These are phyloP conservation scores for Setaria viridis DNA, from an alignment of 202 grass and related monocot genomes.

Conservation along the genomic window DNA sequence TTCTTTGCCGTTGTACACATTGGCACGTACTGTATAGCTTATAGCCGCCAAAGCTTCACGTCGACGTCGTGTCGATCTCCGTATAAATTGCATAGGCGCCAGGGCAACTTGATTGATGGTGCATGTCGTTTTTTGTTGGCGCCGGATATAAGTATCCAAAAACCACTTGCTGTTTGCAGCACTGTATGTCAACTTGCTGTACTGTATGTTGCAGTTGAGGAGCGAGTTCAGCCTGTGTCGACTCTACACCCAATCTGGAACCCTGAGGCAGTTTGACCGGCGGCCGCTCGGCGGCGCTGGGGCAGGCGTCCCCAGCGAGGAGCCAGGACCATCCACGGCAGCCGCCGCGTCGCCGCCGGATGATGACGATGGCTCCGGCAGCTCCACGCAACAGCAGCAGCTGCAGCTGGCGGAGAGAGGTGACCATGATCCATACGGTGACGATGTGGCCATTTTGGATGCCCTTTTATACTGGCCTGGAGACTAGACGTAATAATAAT, in stretches of 20 bases:
- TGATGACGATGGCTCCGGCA: slow-evolving; percentile 34
- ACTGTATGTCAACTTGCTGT: not conserved
- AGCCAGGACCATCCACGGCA: slow-evolving; percentile 22
- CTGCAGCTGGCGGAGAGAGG: not conserved
- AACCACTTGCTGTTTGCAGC: not conserved
- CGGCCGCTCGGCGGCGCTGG: slow-evolving; percentile 45
- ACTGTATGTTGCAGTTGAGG: slow-evolving; percentile 52
- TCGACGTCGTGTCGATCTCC: slow-evolving; percentile 40
- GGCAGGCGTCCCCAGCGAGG: slow-evolving; percentile 8
- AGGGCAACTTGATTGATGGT: slow-evolving; percentile 32
- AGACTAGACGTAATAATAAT: not conserved
- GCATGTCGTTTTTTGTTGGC: slow-evolving; percentile 34
- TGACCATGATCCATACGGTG: slow-evolving; percentile 1
- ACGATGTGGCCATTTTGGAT: slow-evolving; percentile 38
- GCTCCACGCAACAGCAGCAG: slow-evolving; percentile 32
- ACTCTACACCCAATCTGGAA: slow-evolving; percentile 66
- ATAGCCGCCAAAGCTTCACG: slow-evolving; percentile 24
- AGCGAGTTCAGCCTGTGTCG: slow-evolving; percentile 89
- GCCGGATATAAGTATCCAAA: slow-evolving; percentile 35
- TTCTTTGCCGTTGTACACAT: slow-evolving; percentile 40
- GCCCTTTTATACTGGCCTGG: slow-evolving; percentile 50
- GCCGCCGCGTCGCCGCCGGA: slow-evolving; percentile 56
- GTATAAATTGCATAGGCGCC: slow-evolving; percentile 12
- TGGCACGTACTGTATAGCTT: not conserved
- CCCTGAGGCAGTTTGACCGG: slow-evolving; percentile 68